phyloP scores from a whole-genome alignment of 352 stramenopile genomes.

The Pythium dissimile region DNA sequence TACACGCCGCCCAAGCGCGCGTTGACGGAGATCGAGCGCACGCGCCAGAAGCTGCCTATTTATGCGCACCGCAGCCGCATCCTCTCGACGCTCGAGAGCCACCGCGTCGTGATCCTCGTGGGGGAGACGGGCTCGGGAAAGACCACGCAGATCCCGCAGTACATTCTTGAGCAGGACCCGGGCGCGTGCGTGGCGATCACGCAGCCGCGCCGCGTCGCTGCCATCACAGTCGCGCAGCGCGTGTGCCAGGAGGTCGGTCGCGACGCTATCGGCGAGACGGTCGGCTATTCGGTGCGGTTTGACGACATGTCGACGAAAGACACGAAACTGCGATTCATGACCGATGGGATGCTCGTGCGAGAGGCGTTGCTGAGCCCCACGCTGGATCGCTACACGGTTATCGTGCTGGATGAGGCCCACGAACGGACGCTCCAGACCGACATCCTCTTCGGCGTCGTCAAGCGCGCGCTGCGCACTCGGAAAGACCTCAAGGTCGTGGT shows the following conservation, averaged over 20 bases:
- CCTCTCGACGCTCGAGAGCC: constrained; percentile 47
- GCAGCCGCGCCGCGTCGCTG: constrained; percentile 75
- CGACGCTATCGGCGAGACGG: constrained; percentile 45
- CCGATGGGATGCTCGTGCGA: constrained; percentile 90
- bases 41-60: constrained; percentile 66
- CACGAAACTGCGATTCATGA: constrained; percentile 95
- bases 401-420: constrained; percentile 87
- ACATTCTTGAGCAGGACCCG: constrained; percentile 67
- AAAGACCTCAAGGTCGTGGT: constrained; percentile 93
- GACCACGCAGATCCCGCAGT: constrained; percentile 90
- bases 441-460: constrained; percentile 89
- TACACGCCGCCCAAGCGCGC: constrained; percentile 2
- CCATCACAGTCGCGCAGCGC: constrained; percentile 81
- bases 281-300: constrained; percentile 94
- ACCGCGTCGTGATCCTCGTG: constrained; percentile 85
- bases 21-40: constrained; percentile 48
- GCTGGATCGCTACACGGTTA: constrained; percentile 75
- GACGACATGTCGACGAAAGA: constrained; percentile 87
- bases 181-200: constrained; percentile 68
- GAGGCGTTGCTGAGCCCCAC: constrained; percentile 72
- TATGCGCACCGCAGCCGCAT: constrained; percentile 69
- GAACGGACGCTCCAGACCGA: constrained; percentile 88
- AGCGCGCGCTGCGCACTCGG: constrained; percentile 75
- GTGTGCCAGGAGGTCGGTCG: constrained; percentile 65
- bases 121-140: constrained; percentile 90